Base-by-base conservation (phyloP, 495 filamentous ascomycete species). In the Neohortaea acidophila region DNA sequence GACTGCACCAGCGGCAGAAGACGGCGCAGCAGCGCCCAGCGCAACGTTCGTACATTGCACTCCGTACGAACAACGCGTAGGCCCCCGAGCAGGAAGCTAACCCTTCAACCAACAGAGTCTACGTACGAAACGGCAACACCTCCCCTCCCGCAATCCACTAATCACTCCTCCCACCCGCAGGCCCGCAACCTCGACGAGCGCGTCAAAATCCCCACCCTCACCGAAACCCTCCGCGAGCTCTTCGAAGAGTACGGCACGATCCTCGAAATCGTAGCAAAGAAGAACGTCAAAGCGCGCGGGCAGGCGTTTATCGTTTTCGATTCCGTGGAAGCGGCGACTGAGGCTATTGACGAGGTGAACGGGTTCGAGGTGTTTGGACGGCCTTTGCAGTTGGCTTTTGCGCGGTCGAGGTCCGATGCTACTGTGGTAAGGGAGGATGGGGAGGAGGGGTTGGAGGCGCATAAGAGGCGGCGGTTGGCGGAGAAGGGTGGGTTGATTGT, bases 251-350 rank as follows among this genome's bases (percentile, higher is more conserved):
- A 84, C 59, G 89, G 89, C 52, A 81, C 67, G 39, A 70, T 99
- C 51, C 62, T 96, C 50, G 89, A 99, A 42, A 73, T 99, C 41
- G 72, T 96, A 38, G 84, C 84, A 26, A 96, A 96, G 66, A 79
- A 68, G 32, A 93, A 87, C 55, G 64, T 96, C 23, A 84, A 82
- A 53, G 80, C 83, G 39, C 94, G 91, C 59, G 89, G 89, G 30
- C 89, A 99, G 61, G 89, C 89, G 4, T 99, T 99, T 58, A 64
- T 99, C 39, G 86, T 99, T 37, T 96, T 84, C 59, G 85, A 92
- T 47, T 73, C 65, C 36, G 63, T 73, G 19, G 76, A 85, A 29
- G 68, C 79, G 0, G 89, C 85, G 6, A 65, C 70, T 41, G 67
- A 73, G 29, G 89, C 89, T 12, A 81, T 94, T 43, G 78, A 89